Evolutionary conservation across 106 monocot genomes (phyloP).

Genomic region (Platanthera guangdongensis): DNA sequence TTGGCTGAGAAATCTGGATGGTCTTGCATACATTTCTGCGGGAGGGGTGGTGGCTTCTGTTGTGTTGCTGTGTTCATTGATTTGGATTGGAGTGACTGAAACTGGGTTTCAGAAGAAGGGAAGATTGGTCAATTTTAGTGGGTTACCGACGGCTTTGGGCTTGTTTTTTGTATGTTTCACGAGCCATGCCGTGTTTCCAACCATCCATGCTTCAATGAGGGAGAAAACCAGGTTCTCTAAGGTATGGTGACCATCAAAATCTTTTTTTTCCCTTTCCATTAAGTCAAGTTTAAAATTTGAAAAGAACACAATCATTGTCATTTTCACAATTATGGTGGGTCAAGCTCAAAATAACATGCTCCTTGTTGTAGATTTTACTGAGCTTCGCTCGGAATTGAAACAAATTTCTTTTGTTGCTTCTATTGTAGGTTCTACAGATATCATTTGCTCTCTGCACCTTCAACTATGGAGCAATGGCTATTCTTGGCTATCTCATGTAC

Average conservation of each 20-base stretch:
- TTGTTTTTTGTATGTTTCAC: conserved; percentile 68
- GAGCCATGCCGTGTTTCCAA: conserved; percentile 75
- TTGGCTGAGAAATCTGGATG: conserved; percentile 43
- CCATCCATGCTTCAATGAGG: conserved; percentile 66
- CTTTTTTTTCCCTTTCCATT: background rate
- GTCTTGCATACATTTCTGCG: conserved; percentile 54
- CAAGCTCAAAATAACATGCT: background rate
- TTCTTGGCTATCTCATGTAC: conserved; percentile 66
- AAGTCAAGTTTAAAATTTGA: background rate
- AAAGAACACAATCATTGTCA: background rate
- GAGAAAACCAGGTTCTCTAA: conserved; percentile 39
- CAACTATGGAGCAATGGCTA: conserved; percentile 45
- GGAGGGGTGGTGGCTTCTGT: conserved; percentile 51
- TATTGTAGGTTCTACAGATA: conserved; percentile 40
- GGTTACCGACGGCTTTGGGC: conserved; percentile 51
- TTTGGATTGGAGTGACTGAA: conserved; percentile 46
- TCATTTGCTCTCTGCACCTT: conserved; percentile 48
- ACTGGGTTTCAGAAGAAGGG: conserved; percentile 43
- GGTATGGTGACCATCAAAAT: conserved; percentile 17
- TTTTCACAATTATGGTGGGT: background rate
- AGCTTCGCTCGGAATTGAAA: background rate
- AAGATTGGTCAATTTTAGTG: conserved; percentile 20
- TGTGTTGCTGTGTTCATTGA: conserved; percentile 34
- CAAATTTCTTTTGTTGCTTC: background rate
- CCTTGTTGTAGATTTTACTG: background rate